Base-by-base conservation (phyloP, 345 rosid species). In the Lenwebbia sp. region DNA sequence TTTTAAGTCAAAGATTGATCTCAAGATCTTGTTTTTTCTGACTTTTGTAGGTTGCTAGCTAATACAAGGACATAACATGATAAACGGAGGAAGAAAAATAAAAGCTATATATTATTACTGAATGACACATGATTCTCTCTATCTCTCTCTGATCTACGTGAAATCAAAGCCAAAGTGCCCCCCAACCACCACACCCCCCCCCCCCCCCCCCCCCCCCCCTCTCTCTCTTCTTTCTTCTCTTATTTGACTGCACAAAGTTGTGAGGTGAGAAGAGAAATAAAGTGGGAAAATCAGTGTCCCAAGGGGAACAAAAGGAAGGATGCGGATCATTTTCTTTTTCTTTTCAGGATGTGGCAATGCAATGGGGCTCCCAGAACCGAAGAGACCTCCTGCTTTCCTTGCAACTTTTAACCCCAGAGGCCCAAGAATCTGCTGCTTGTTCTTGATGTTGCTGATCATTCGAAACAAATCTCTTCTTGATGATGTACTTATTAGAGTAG, bases 341-440 rank as follows among this genome's bases (percentile, higher is more conserved):
- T 70, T 62, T 33, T 90, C 88, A 93, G 83, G 95, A 93, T 47
- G 97, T 95, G 86, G 99, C 98, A 86, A 96, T 94, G 96, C 99
- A 97, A 40, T 88, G 85, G 3, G 91, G 89, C 88, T 94, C 96
- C 90, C 91, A 83, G 47, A 92, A 91, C 88, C 91, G 78, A 83
- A 93, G 94, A 25, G 98, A 93, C 90, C 95, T 93, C 91, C 94
- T 91, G 2, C 88, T 88, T 54, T 94, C 95, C 86, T 95, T 95
- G 95, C 99, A 96, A 0, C 95, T 91, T 47, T 90, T 92, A 53
- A 89, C 58, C 91, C 90, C 56, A 53, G 91, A 93, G 57, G 84
- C 91, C 49, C 88, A 85, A 82, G 49, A 84, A 58, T 90, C 91
- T 17, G 87, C 86, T 47, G 37, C 30, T 28, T 84, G 85, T 22